These are phyloP conservation scores for Sambucus nigra DNA, from an alignment of 129 eudicot genomes.

Conservation along the genomic window DNA sequence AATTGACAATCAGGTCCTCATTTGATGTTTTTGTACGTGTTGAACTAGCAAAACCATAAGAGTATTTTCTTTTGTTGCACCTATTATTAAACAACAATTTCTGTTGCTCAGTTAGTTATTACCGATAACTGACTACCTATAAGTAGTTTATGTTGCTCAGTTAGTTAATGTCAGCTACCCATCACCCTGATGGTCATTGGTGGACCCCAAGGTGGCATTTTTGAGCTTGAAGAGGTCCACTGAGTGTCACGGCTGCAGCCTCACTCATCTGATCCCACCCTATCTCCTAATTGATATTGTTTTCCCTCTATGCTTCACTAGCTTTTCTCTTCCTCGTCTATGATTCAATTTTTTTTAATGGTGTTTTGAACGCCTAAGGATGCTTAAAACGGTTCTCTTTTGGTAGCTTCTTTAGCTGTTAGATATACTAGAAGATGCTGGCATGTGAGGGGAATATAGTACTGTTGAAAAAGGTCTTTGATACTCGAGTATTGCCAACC, in stretches of 20 bases:
- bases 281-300: slow-evolving; percentile 9
- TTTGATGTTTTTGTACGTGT: no score
- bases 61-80: no score
- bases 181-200: slow-evolving; percentile 54
- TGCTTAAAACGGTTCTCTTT: neutral
- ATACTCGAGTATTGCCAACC: slow-evolving; percentile 12
- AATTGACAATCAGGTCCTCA: no score
- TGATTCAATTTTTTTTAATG: neutral
- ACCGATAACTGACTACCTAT: no score
- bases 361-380: neutral
- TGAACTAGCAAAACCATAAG: no score
- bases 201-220: slow-evolving; percentile 48
- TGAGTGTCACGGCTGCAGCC: slow-evolving; percentile 6
- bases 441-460: neutral
- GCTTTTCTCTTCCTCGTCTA: slow-evolving; percentile 30
- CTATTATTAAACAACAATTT: no score
- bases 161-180: slow-evolving; percentile 63
- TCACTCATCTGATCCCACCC: slow-evolving; percentile 24
- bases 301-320: slow-evolving; percentile 18
- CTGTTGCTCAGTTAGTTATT: no score
- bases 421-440: slow-evolving; percentile 11
- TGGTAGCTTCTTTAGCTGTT: slow-evolving; percentile 5
- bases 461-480: slow-evolving; percentile 21
- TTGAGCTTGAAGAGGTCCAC: slow-evolving; percentile 26
- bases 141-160: no score